These are phyloP conservation scores for Endocalyx cinctus DNA, from an alignment of 2,329 filamentous ascomycete genomes.

Conservation along the genomic window DNA sequence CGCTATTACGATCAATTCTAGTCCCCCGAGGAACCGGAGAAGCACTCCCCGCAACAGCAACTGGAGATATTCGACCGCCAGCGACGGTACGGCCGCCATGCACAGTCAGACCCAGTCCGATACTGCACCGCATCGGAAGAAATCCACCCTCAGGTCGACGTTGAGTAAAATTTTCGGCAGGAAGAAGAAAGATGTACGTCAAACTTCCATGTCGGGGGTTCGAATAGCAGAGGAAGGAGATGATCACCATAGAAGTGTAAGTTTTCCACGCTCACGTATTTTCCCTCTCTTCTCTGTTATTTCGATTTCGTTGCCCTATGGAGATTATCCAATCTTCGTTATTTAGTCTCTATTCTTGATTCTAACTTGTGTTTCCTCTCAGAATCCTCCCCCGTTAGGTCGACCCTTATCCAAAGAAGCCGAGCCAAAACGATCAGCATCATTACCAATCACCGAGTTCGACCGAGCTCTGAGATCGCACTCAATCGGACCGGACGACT, in stretches of 20 bases:
- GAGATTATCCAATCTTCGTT: too few species aligned
- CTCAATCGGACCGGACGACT: slow-evolving; percentile 53
- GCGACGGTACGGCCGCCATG: slow-evolving; percentile 33
- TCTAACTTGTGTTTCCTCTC: slow-evolving; percentile 3
- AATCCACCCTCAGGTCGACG: slow-evolving; percentile 52
- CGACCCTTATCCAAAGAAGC: slow-evolving; percentile 25
- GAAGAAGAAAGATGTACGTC: slow-evolving; percentile 44
- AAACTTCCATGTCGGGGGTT: slow-evolving; percentile 23
- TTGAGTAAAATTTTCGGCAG: slow-evolving; percentile 56
- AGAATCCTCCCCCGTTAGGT: slow-evolving; percentile 36
- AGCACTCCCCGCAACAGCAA: slow-evolving; percentile 35
- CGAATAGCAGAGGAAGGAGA: slow-evolving; percentile 20
- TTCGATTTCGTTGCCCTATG: too few species aligned
- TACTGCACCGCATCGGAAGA: slow-evolving; percentile 54
- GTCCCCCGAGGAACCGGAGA: too few species aligned
- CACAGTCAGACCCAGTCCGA: slow-evolving; percentile 11
- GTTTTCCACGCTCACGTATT: slow-evolving; percentile 17
- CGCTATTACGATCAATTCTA: too few species aligned
- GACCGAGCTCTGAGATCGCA: slow-evolving; percentile 58
- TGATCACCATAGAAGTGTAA: slow-evolving; percentile 48
- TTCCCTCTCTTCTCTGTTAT: too few species aligned
- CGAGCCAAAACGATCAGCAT: slow-evolving; percentile 51
- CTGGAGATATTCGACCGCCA: slow-evolving; percentile 44
- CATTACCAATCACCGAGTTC: slow-evolving; percentile 56
- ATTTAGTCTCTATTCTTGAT: not conserved